Evolutionary conservation across 345 rosid species (phyloP).

Genomic region (Melastoma malabathricum): DNA sequence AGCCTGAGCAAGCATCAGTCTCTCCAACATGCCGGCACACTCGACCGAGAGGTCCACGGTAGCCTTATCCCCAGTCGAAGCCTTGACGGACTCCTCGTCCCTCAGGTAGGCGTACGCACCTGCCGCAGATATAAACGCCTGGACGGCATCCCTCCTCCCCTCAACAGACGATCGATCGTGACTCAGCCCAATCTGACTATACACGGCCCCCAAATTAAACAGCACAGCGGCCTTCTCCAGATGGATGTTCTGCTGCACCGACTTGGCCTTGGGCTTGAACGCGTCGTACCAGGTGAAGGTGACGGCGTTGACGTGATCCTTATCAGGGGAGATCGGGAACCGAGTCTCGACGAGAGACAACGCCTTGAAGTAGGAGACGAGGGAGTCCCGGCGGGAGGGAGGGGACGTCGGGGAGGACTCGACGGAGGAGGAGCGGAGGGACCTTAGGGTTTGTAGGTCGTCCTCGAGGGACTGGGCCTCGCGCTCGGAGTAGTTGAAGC

Average conservation of each 20-base stretch:
- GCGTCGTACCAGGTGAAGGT: constrained; percentile 83
- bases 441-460: constrained; percentile 63
- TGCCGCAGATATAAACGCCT: constrained; percentile 76
- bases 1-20: constrained; percentile 92
- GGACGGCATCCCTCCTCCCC: constrained; percentile 78
- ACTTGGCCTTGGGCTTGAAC: constrained; percentile 72
- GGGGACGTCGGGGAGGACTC: constrained; percentile 64
- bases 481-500: constrained; percentile 77
- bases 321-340: constrained; percentile 85
- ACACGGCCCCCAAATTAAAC: constrained; percentile 71
- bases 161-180: constrained; percentile 69
- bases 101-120: constrained; percentile 67
- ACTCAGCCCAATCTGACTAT: constrained; percentile 81
- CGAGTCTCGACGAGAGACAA: constrained; percentile 84
- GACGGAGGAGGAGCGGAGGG: constrained; percentile 73
- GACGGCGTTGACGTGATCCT: constrained; percentile 65
- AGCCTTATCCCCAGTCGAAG: constrained; percentile 53
- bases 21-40: constrained; percentile 87
- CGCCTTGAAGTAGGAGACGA: constrained; percentile 54
- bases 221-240: constrained; percentile 86
- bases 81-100: constrained; percentile 71
- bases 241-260: constrained; percentile 82
- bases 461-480: constrained; percentile 90
- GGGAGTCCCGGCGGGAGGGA: constrained; percentile 66
- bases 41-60: constrained; percentile 80